Evolutionary conservation across 352 stramenopile genomes (phyloP), one percentile per base, ranked within the genome.

Genomic region (Pythium phragmiticola): DNA sequence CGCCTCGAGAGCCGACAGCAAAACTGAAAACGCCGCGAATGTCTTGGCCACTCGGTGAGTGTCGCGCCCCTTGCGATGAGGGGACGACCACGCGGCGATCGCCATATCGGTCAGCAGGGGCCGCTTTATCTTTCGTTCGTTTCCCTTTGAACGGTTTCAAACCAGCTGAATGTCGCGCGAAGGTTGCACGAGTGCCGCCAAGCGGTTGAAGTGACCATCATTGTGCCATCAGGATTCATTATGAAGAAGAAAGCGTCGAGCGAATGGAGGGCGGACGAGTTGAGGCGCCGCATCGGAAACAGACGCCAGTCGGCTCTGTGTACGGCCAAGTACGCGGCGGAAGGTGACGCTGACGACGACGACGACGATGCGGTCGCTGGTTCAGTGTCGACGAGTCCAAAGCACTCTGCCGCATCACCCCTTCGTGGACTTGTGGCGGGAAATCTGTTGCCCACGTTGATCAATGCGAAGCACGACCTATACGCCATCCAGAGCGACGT

Each of bases 401-500:
- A 42, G 37, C 37, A 42, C 28, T 16, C 33, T 39, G 17, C 21
- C 19, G 33, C n/a, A 14, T 26, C 12, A 36, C 39, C 28, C 13
- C 12, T 17, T 28, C 21, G 47, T 23, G 19, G 11, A n/a, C 34
- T 19, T 2, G 36, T 58, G 7, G 12, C 48, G 1, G n/a, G 34
- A 8, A 33, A 17, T 72, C n/a, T 60, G n/a, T 55, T 92, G 4
- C 80, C 78, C 3, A 48, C 68, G 19, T 65, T 91, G 1, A 50
- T 68, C 4, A 52, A 55, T 19, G 63, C 67, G 4, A 86, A 78
- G 28, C 72, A 77, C 21, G 77, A 88, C 30, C 65, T 78, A 0
- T 71, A 84, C 6, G 71, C 64, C 2, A 73, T 87, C 23, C 75
- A 82, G 45, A 76, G 84, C 72, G 71, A 82, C 1, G 66, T 92